Percentiles rank a stretch among this genome's conserved stretches.
phyloP scores from a whole-genome alignment of 2,329 filamentous ascomycete genomes.

The Hymenoscyphus occultus region DNA sequence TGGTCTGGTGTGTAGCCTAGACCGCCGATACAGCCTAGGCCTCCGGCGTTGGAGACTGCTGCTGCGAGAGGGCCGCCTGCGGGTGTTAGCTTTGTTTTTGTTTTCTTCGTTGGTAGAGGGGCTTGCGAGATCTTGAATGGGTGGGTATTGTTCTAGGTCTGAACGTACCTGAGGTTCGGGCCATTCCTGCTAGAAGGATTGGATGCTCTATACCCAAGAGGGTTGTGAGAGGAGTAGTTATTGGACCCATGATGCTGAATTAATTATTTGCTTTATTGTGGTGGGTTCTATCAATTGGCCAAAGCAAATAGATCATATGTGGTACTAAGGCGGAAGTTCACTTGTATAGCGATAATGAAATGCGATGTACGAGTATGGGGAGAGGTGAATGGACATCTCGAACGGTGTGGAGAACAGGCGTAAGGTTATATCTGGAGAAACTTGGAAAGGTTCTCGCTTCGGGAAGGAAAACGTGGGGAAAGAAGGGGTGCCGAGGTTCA shows the following conservation, averaged over 20 bases:
- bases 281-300: neutral
- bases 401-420: neutral
- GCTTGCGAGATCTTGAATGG: neutral
- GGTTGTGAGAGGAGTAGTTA: constrained; percentile 73
- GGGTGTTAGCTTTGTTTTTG: neutral
- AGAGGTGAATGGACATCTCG: neutral
- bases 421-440: neutral
- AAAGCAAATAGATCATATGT: neutral
- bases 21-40: constrained; percentile 70
- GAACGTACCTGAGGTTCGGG: constrained; percentile 64
- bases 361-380: neutral
- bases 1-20: constrained; percentile 71
- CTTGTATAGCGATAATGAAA: neutral
- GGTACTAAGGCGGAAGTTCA: neutral
- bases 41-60: constrained; percentile 76
- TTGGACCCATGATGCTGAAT: constrained; percentile 34
- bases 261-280: neutral
- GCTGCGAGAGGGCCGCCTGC: constrained; percentile 65
- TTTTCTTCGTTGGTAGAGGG: neutral
- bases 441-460: neutral
- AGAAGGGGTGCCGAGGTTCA: neutral
- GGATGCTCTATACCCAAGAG: constrained; percentile 85
- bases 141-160: neutral
- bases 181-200: constrained; percentile 92
- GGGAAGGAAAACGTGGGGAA: constrained; percentile 1